These are phyloP conservation scores for Psilocybe subaeruginosa DNA, from an alignment of 768 basidiomycete species.

Conservation along the genomic window DNA sequence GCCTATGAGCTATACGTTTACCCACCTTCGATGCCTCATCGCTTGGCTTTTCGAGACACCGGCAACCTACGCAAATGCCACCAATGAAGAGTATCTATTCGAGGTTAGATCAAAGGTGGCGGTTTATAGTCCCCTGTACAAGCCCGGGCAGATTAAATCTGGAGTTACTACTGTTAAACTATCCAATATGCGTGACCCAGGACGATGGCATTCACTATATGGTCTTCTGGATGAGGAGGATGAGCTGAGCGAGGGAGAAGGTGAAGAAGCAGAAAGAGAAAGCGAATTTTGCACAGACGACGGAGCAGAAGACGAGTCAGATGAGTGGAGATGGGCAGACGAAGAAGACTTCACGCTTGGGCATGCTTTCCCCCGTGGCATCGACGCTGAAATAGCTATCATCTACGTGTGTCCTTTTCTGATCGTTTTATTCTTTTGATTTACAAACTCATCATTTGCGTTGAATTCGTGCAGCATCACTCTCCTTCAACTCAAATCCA, in stretches of 20 bases:
- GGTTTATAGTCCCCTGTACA: conserved; percentile 41
- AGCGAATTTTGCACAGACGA: conserved; percentile 25
- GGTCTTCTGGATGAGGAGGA: conserved; percentile 23
- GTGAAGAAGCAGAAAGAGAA: conserved; percentile 36
- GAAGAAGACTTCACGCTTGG: conserved; percentile 68
- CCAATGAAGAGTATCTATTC: conserved; percentile 56
- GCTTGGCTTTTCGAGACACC: conserved; percentile 56
- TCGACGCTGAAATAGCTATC: conserved; percentile 48
- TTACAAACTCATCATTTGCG: neutral
- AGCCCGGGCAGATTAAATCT: conserved; percentile 55
- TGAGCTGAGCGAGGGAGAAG: conserved; percentile 30
- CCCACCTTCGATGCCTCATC: conserved; percentile 64
- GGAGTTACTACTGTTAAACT: conserved; percentile 52
- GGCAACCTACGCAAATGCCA: conserved; percentile 20
- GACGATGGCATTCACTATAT: conserved; percentile 36
- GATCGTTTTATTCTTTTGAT: neutral
- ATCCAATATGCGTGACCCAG: conserved; percentile 57
- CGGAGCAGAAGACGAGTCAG: conserved; percentile 36
- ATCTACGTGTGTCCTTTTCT: conserved; percentile 56
- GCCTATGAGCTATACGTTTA: conserved; percentile 70
- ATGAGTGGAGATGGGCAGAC: conserved; percentile 66
- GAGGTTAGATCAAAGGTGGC: conserved; percentile 55
- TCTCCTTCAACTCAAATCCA: conserved; percentile 55
- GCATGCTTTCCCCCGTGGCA: conserved; percentile 60
- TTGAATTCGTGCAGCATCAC: conserved; percentile 47